Evolutionary conservation across 2,329 filamentous ascomycete species (phyloP).

Genomic region (Phialocephala subalpina): DNA sequence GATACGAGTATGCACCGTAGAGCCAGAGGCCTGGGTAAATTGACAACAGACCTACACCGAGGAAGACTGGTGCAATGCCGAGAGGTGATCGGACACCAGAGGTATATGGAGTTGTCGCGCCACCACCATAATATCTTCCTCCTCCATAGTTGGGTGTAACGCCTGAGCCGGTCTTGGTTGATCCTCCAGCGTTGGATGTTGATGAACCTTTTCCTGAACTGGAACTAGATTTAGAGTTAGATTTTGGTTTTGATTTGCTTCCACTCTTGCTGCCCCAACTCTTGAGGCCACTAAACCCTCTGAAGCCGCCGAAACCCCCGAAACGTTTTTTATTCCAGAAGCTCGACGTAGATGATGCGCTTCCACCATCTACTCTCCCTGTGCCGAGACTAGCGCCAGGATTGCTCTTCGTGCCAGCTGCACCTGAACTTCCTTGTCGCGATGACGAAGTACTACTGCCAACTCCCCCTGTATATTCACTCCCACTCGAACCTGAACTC

Average conservation of each 20-base stretch:
- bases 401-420: neutral
- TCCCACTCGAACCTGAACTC: neutral
- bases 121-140: slow-evolving; percentile 72
- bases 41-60: slow-evolving; percentile 57
- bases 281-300: slow-evolving; percentile 1
- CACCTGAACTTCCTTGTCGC: neutral
- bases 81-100: slow-evolving; percentile 58
- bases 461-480: slow-evolving; percentile 11
- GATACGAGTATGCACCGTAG: slow-evolving; percentile 67
- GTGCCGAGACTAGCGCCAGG: neutral
- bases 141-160: slow-evolving; percentile 65
- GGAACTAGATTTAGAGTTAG: slow-evolving; percentile 22
- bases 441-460: slow-evolving; percentile 32
- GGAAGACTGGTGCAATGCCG: slow-evolving; percentile 60
- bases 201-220: slow-evolving; percentile 37
- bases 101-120: slow-evolving; percentile 66
- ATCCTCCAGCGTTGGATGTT: slow-evolving; percentile 52
- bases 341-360: neutral
- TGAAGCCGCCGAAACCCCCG: neutral
- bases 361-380: neutral
- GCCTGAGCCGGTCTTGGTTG: slow-evolving; percentile 65
- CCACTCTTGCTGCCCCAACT: neutral
- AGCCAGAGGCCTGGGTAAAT: slow-evolving; percentile 65
- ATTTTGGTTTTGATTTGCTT: neutral
- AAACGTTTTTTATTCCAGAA: too few relatives aligned